Conservation (phyloP, 768 basidiomycete genomes). For the Leccinum pellstonianum region DNA sequence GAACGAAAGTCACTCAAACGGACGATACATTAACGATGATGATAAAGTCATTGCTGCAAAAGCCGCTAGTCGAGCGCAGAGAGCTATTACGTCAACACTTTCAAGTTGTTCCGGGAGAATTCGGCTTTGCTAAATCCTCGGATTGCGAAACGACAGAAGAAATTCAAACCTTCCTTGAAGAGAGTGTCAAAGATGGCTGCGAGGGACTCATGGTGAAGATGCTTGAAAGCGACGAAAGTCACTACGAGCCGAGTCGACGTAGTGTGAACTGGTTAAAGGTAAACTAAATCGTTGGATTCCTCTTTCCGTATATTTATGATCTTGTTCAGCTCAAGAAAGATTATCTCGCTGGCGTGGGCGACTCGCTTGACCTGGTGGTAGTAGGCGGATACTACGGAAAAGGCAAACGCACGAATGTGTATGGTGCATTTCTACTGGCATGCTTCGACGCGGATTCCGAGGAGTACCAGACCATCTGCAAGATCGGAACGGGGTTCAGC, state of each 20-base stretch:
- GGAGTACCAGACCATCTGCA: slow-evolving; percentile 96
- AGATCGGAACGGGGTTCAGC: slow-evolving; percentile 97
- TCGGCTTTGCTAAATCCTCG: slow-evolving; percentile 88
- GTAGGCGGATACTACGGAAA: slow-evolving; percentile 97
- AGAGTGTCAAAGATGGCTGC: slow-evolving; percentile 96
- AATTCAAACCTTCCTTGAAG: slow-evolving; percentile 92
- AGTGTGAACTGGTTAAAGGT: slow-evolving; percentile 99
- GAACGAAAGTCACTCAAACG: background rate
- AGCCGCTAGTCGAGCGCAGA: slow-evolving; percentile 72
- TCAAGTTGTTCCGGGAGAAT: slow-evolving; percentile 80
- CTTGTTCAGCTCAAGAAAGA: slow-evolving; percentile 89
- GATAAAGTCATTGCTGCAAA: slow-evolving; percentile 76
- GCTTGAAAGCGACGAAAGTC: slow-evolving; percentile 88
- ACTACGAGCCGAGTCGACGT: slow-evolving; percentile 92
- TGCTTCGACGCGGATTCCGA: slow-evolving; percentile 95
- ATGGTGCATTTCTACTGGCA: slow-evolving; percentile 96
- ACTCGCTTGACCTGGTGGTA: slow-evolving; percentile 97
- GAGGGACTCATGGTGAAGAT: slow-evolving; percentile 99
- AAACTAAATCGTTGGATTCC: slow-evolving; percentile 3
- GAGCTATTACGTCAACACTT: slow-evolving; percentile 79
- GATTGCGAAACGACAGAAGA: slow-evolving; percentile 90
- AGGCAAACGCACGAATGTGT: slow-evolving; percentile 96
- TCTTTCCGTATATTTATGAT: slow-evolving; percentile 2
- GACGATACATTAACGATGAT: slow-evolving; percentile 1
- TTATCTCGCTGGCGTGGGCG: slow-evolving; percentile 93